A percentile compares a stretch with the other conserved stretches of the same genome.
Conservation (phyloP, 2,329 filamentous ascomycete genomes). For the Beauveria sp. region DNA sequence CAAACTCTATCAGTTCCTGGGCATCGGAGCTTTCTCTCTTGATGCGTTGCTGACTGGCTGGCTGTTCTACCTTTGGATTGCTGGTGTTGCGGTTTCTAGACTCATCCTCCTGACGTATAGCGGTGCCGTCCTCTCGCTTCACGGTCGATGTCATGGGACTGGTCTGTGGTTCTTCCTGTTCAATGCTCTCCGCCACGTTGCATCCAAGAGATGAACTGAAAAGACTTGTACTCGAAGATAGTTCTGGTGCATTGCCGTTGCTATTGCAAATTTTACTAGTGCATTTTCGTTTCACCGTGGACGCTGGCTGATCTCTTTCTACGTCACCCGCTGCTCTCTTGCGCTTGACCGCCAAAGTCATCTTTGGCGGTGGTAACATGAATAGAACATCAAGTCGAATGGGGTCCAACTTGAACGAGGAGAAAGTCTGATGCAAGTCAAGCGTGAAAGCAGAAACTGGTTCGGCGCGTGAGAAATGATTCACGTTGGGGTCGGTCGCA, state of each 20-base stretch:
- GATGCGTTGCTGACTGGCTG: too few relatives aligned
- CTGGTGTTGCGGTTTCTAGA: neutral
- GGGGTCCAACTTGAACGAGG: neutral
- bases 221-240: too few relatives aligned
- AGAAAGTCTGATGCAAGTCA: neutral
- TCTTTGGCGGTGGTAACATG: neutral
- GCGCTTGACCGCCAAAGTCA: neutral
- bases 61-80: neutral
- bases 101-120: neutral
- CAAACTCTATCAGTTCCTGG: neutral
- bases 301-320: neutral
- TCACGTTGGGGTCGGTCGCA: neutral
- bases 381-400: neutral
- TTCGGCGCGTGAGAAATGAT: neutral
- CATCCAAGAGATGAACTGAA: neutral
- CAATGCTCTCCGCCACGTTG: neutral
- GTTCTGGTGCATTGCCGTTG: neutral
- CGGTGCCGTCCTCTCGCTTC: neutral
- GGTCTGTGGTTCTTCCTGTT: neutral
- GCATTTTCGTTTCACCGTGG: neutral
- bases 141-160: neutral
- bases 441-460: neutral
- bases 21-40: neutral
- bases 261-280: neutral
- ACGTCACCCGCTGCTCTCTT: neutral